A percentile compares a stretch with the other conserved stretches of the same genome.
Evolutionary conservation across 371 early-diverging fungal species (phyloP).

Genomic region (Rhizopus stolonifer): DNA sequence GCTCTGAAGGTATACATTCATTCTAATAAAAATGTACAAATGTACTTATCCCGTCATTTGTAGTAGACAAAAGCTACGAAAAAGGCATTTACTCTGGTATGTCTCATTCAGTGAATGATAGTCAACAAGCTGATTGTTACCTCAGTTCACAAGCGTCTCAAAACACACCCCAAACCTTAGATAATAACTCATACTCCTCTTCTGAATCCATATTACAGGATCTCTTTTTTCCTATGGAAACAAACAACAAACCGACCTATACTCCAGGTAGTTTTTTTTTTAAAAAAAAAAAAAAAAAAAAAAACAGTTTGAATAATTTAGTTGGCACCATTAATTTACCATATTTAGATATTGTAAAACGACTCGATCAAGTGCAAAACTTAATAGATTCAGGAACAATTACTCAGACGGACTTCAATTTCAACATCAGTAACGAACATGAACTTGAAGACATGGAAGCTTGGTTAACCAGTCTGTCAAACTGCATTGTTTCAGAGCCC

Average conservation of each 20-base stretch:
- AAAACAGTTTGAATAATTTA: not conserved
- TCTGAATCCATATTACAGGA: conserved; percentile 18
- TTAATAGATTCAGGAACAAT: conserved; percentile 20
- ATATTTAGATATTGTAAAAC: conserved; percentile 13
- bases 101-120: conserved; percentile 6
- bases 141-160: not conserved
- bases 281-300: not conserved
- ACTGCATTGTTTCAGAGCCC: conserved; percentile 16
- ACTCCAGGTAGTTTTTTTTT: too few relatives aligned
- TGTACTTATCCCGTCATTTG: too few relatives aligned
- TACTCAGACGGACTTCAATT: conserved; percentile 19
- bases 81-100: conserved; percentile 6
- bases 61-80: too few relatives aligned
- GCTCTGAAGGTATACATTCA: conserved; percentile 22
- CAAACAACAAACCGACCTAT: conserved; percentile 13
- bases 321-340: too few relatives aligned
- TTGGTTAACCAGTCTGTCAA: conserved; percentile 22
- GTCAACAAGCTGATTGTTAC: not conserved
- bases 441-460: conserved; percentile 23
- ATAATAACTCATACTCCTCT: not conserved
- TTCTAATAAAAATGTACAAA: too few relatives aligned
- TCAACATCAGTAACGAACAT: conserved; percentile 22
- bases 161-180: conserved; percentile 5
- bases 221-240: conserved; percentile 23
- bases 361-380: conserved; percentile 20